A percentile compares a stretch with the other conserved stretches of the same genome.
Evolutionary conservation across 768 basidiomycete species (phyloP).

Genomic region (Rhizopogon vesiculosus): DNA sequence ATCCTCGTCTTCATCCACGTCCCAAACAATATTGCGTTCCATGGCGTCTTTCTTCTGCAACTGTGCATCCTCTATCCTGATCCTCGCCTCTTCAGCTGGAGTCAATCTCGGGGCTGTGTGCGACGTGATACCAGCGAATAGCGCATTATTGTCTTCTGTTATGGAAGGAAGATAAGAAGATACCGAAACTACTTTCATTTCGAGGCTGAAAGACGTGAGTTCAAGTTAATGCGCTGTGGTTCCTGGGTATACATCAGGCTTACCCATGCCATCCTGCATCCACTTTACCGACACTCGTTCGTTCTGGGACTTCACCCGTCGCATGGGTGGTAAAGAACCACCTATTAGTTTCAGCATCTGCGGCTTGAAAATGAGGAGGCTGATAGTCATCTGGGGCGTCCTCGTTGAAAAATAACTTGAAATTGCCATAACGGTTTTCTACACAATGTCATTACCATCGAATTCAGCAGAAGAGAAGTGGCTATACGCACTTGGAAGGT

Average conservation of each 20-base stretch:
- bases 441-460: not conserved
- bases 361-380: constrained; percentile 73
- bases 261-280: constrained; percentile 75
- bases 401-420: constrained; percentile 83
- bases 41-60: constrained; percentile 60
- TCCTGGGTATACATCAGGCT: not conserved
- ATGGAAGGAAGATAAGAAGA: constrained; percentile 67
- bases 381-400: constrained; percentile 79
- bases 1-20: constrained; percentile 51
- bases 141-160: constrained; percentile 51
- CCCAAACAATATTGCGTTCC: constrained; percentile 62
- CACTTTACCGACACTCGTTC: constrained; percentile 60
- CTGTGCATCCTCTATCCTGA: constrained; percentile 51
- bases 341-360: constrained; percentile 65
- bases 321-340: constrained; percentile 83
- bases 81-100: constrained; percentile 52
- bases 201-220: constrained; percentile 42
- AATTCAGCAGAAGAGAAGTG: not conserved
- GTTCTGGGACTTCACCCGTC: constrained; percentile 68
- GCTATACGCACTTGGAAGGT: constrained; percentile 60
- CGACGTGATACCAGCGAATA: constrained; percentile 44
- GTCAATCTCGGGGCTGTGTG: constrained; percentile 38
- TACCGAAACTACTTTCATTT: constrained; percentile 68
- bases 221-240: not conserved
- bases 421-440: constrained; percentile 84